These are phyloP conservation scores for Erysimum cheiri DNA, from an alignment of 441 rosid species.

Conservation along the genomic window DNA sequence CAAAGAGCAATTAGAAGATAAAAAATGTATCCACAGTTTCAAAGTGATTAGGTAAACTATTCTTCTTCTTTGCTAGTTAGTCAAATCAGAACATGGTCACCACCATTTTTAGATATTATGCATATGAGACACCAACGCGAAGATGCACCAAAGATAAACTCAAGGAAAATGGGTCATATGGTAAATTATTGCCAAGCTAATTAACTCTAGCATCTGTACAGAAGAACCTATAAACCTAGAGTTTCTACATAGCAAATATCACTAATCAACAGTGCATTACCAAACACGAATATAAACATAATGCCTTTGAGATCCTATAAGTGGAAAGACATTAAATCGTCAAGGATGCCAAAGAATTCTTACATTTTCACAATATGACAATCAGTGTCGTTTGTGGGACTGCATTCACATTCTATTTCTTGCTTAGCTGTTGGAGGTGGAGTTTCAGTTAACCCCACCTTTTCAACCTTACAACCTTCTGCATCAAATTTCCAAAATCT, in stretches of 20 bases:
- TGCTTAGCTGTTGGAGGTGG: constrained; percentile 47
- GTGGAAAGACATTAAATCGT: neutral
- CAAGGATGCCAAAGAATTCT: constrained; percentile 29
- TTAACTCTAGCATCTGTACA: neutral
- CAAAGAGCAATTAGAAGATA: constrained; percentile 17
- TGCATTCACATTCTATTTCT: constrained; percentile 56
- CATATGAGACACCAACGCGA: neutral
- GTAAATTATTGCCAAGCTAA: neutral
- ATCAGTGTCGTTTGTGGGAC: constrained; percentile 48
- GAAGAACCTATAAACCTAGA: constrained; percentile 1
- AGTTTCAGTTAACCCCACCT: constrained; percentile 55
- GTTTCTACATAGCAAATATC: constrained; percentile 14
- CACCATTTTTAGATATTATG: neutral
- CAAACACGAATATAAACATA: constrained; percentile 1
- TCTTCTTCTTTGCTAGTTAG: constrained; percentile 2
- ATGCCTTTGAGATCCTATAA: constrained; percentile 1
- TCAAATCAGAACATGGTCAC: neutral
- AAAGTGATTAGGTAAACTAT: constrained; percentile 13
- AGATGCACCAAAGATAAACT: constrained; percentile 15
- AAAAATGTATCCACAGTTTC: neutral
- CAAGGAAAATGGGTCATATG: neutral
- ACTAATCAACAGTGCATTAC: constrained; percentile 6
- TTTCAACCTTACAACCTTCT: constrained; percentile 52
- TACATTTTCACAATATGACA: constrained; percentile 67
- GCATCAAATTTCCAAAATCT: constrained; percentile 66